Evolutionary conservation across 2,329 filamentous ascomycete genomes (phyloP), one percentile per base, ranked within the genome.

Genomic region (Nemania abortiva): DNA sequence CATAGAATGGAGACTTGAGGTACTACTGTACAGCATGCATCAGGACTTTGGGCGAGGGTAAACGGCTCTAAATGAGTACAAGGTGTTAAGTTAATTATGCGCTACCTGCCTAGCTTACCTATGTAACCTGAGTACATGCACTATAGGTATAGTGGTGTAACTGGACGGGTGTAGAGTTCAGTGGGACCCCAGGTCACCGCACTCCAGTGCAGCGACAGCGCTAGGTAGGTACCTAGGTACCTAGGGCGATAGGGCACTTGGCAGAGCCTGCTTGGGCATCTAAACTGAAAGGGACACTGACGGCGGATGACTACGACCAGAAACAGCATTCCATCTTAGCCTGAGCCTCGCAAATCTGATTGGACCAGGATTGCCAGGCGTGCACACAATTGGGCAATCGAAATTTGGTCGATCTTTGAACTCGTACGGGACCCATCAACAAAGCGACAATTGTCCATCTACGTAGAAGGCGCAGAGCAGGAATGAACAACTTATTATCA

Each of bases 341-440:
- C 57, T 57, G 47, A 65, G 66, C 68, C 64, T 67, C 60, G 64
- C 55, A 59, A 66, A 20, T 59, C 59, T 52, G 34, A 68, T 62
- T 65, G 61, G 49, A 39, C n/a, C 6, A 55, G 37, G 6, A 7
- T 54, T 37, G 29, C 24, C 37, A 37, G 22, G 27, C 10, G 15
- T 18, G 13, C 27, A 49, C 27, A 37, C 52, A 57, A 57, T 31
- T 39, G 15, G 49, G 29, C 29, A 34, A 42, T 61, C 39, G 20
- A 55, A 29, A 39, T 50, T 31, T 18, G 9, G 59, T n/a, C 34
- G 34, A 55, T 60, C 31, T 45, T 65, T 65, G 47, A 42, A 49
- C 45, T 34, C 39, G 57, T 22, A 55, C 45, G 34, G 20, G 54
- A 20, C 31, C 52, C 20, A 22, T 20, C 47, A 20, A 54, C 37